Conservation (phyloP, 75 land plant genomes). For the Cunninghamia lanceolata region DNA sequence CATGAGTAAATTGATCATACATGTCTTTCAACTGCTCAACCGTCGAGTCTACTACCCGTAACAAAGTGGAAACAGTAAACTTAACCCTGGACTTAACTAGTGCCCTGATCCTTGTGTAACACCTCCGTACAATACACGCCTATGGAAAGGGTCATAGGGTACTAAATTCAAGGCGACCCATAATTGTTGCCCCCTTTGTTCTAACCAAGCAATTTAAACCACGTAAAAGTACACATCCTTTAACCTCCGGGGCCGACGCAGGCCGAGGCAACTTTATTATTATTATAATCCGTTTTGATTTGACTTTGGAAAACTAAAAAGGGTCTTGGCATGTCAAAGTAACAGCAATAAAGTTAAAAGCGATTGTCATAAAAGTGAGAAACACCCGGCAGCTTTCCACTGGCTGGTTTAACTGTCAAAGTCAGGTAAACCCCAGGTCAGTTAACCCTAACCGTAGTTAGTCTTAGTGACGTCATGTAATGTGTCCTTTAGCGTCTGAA, state of each 20-base stretch:
- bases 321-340: not conserved
- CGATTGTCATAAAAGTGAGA: too few species aligned
- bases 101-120: too few species aligned
- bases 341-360: not conserved
- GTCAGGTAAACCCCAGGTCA: not conserved
- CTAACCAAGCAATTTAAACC: not conserved
- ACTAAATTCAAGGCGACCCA: not conserved
- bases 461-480: not conserved
- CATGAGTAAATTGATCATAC: too few species aligned
- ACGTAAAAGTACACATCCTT: not conserved
- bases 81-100: too few species aligned
- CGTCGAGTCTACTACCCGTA: too few species aligned
- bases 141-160: not conserved
- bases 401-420: not conserved
- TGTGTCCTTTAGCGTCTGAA: not conserved
- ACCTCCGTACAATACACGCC: constrained; percentile 1
- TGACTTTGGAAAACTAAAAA: not conserved
- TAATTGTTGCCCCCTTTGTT: not conserved
- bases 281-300: not conserved
- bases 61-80: too few species aligned
- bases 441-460: not conserved
- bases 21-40: too few species aligned
- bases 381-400: not conserved
- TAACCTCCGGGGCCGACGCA: not conserved
- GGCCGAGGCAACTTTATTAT: not conserved